A percentile compares a stretch with the other conserved stretches of the same genome.
phyloP scores from a whole-genome alignment of 345 rosid genomes.

The Arabidopsis suecica region DNA sequence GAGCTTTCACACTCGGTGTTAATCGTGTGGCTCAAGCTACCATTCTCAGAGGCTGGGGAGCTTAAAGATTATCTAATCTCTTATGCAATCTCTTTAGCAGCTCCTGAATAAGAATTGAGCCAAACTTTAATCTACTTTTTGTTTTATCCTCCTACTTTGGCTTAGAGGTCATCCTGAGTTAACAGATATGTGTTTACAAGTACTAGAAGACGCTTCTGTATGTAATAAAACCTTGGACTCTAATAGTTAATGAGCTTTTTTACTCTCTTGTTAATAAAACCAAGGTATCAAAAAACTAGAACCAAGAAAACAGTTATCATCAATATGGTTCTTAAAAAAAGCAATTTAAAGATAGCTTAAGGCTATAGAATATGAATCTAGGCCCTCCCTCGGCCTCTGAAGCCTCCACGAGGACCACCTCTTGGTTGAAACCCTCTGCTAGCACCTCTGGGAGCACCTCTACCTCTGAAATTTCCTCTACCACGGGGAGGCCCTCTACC shows the following conservation, averaged over 20 bases:
- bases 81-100: neutral
- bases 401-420: slow-evolving; percentile 69
- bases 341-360: neutral
- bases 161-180: slow-evolving; percentile 16
- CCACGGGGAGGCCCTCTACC: slow-evolving; percentile 39
- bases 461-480: slow-evolving; percentile 56
- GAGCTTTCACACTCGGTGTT: slow-evolving; percentile 96
- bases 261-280: slow-evolving; percentile 10
- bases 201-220: slow-evolving; percentile 30
- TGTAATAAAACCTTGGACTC: slow-evolving; percentile 27
- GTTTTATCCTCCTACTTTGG: slow-evolving; percentile 4
- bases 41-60: slow-evolving; percentile 92
- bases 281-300: slow-evolving; percentile 15
- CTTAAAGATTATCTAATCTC: slow-evolving; percentile 46
- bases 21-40: slow-evolving; percentile 96
- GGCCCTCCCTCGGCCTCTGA: slow-evolving; percentile 85
- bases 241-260: slow-evolving; percentile 8
- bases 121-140: slow-evolving; percentile 1
- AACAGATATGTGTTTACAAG: slow-evolving; percentile 25
- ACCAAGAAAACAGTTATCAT: neutral
- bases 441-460: slow-evolving; percentile 66
- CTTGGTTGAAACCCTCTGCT: slow-evolving; percentile 69
- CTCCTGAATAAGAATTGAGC: slow-evolving; percentile 29
- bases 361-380: slow-evolving; percentile 13
- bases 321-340: slow-evolving; percentile 11